phyloP scores from a whole-genome alignment of 2,329 filamentous ascomycete species.

The Lecanicillium sp. region DNA sequence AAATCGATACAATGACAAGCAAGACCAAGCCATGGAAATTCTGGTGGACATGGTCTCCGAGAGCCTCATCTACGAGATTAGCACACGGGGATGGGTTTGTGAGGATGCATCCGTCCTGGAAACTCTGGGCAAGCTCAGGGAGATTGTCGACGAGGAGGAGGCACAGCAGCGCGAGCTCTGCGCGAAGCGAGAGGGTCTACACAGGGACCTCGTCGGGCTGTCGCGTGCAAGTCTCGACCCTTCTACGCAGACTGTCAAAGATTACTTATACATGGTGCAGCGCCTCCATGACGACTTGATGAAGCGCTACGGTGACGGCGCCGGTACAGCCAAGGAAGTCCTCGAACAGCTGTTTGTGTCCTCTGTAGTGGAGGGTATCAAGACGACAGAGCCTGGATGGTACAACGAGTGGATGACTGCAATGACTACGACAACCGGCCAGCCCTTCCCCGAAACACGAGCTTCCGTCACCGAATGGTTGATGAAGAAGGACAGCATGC shows the following conservation, averaged over 20 bases:
- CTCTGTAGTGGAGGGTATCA: constrained; percentile 1
- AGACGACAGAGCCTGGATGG: not conserved
- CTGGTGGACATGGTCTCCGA: not conserved
- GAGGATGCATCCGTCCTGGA: not conserved
- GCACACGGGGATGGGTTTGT: not conserved
- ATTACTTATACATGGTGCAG: constrained; percentile 1
- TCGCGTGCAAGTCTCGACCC: not conserved
- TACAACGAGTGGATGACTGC: constrained; percentile 3
- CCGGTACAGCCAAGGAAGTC: not conserved
- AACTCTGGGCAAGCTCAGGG: not conserved
- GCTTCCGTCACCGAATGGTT: constrained; percentile 3
- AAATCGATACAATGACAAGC: not conserved
- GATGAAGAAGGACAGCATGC: constrained; percentile 1
- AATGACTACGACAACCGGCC: no score
- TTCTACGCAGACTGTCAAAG: not conserved
- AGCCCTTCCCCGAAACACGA: no score
- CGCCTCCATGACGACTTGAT: constrained; percentile 3
- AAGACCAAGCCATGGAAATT: not conserved
- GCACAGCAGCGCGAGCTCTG: not conserved
- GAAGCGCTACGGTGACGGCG: not conserved
- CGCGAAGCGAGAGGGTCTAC: not conserved
- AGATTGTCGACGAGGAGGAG: not conserved
- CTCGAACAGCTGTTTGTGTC: constrained; percentile 8
- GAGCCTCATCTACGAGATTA: not conserved
- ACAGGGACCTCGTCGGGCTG: not conserved